A percentile compares a stretch with the other conserved stretches of the same genome.
phyloP scores from a whole-genome alignment of 2,329 filamentous ascomycete genomes.

The Ophiostoma tasmaniense region DNA sequence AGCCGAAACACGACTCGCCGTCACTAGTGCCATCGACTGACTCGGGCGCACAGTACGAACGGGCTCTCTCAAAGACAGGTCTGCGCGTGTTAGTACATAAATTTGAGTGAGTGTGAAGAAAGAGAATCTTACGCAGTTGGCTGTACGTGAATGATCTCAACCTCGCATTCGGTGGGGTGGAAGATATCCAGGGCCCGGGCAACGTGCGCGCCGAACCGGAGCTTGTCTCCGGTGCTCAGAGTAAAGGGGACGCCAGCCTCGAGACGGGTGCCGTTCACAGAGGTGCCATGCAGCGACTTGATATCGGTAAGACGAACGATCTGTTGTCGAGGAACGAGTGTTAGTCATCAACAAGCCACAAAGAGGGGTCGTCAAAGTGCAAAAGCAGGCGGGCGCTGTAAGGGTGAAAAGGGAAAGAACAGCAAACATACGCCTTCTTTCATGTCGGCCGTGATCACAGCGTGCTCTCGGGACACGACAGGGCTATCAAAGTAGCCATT shows the following conservation, averaged over 20 bases:
- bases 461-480: slow-evolving; percentile 64
- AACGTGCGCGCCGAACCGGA: slow-evolving; percentile 36
- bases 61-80: slow-evolving; percentile 6
- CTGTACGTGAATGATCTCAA: slow-evolving; percentile 20
- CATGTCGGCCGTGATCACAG: slow-evolving; percentile 40
- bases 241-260: slow-evolving; percentile 15
- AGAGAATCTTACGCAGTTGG: neutral
- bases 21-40: slow-evolving; percentile 17
- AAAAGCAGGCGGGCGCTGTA: slow-evolving; percentile 1
- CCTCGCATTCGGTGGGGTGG: slow-evolving; percentile 23
- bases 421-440: slow-evolving; percentile 33
- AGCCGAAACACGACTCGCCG: neutral
- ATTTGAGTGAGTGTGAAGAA: neutral
- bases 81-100: slow-evolving; percentile 2
- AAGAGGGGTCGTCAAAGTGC: slow-evolving; percentile 11
- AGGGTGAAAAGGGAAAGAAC: neutral
- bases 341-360: neutral
- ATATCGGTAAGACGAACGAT: slow-evolving; percentile 38
- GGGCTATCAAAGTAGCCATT: slow-evolving; percentile 65
- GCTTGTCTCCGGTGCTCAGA: slow-evolving; percentile 29
- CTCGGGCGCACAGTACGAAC: slow-evolving; percentile 25
- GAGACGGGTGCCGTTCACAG: slow-evolving; percentile 31
- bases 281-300: slow-evolving; percentile 47
- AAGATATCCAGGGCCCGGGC: slow-evolving; percentile 29
- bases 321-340: slow-evolving; percentile 27